These are phyloP conservation scores for Rhypophila decipiens DNA, from an alignment of 495 filamentous ascomycete species.

Conservation along the genomic window DNA sequence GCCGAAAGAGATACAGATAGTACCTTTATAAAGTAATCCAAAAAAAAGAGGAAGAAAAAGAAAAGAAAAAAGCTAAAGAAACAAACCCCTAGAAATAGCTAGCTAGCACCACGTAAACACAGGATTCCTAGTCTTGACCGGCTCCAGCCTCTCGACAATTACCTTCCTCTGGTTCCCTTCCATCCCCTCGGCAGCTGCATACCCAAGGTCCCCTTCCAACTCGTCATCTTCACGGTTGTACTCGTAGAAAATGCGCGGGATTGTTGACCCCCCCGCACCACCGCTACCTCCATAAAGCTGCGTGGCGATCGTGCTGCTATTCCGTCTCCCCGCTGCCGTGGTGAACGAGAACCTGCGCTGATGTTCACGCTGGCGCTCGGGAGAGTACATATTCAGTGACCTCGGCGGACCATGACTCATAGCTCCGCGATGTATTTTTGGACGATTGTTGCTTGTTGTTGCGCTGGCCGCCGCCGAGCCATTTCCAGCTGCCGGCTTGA, in stretches of 20 bases:
- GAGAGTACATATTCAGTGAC: slow-evolving; percentile 35
- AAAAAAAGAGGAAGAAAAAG: background rate
- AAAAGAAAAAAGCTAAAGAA: background rate
- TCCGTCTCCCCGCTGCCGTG: slow-evolving; percentile 26
- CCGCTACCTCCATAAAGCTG: slow-evolving; percentile 31
- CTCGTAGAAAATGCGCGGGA: slow-evolving; percentile 37
- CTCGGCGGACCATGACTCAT: slow-evolving; percentile 30
- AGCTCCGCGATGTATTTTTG: slow-evolving; percentile 12
- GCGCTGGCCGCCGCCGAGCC: background rate
- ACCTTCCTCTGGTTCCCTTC: slow-evolving; percentile 85
- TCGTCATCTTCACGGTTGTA: slow-evolving; percentile 58
- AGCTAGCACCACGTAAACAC: slow-evolving; percentile 93
- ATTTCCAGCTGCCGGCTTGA: no score
- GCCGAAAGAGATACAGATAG: no score
- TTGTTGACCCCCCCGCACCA: slow-evolving; percentile 7
- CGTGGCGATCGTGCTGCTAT: slow-evolving; percentile 37
- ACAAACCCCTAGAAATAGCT: background rate
- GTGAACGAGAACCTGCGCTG: slow-evolving; percentile 37
- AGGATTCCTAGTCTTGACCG: slow-evolving; percentile 89
- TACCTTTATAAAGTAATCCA: background rate
- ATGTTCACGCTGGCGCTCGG: slow-evolving; percentile 27
- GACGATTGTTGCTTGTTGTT: slow-evolving; percentile 3
- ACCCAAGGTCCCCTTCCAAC: slow-evolving; percentile 83
- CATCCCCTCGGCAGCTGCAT: slow-evolving; percentile 88
- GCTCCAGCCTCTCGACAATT: slow-evolving; percentile 91